Evolutionary conservation across 2,329 filamentous ascomycete species (phyloP).

Genomic region (Thelonectria olida): DNA sequence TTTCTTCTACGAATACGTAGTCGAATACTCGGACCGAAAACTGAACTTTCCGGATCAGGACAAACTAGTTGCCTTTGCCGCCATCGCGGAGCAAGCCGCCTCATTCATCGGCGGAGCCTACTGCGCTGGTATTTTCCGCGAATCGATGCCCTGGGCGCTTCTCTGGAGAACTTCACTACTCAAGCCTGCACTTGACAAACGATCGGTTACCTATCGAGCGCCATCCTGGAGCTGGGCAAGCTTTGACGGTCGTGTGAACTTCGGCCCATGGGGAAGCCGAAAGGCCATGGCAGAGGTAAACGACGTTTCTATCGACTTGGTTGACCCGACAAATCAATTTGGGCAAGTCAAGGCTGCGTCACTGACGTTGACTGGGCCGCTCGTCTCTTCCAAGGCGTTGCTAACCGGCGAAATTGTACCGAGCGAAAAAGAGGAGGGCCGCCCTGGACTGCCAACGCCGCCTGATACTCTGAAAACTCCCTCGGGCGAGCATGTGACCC

Average conservation of each 20-base stretch:
- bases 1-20: neutral
- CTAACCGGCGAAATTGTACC: too few species aligned
- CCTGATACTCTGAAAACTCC: neutral
- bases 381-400: neutral
- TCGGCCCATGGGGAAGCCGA: neutral
- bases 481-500: too few species aligned
- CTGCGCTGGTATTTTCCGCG: constrained; percentile 13
- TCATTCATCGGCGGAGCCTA: constrained; percentile 8
- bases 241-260: neutral
- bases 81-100: neutral
- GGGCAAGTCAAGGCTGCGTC: constrained; percentile 13
- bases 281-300: neutral
- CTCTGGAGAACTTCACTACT: neutral
- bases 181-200: neutral
- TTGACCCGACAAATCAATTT: constrained; percentile 5
- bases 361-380: neutral
- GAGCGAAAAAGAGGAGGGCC: neutral
- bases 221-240: constrained; percentile 20
- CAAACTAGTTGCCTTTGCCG: constrained; percentile 12
- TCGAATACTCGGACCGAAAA: neutral
- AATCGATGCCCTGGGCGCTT: constrained; percentile 9
- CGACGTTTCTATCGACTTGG: constrained; percentile 1
- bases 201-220: neutral
- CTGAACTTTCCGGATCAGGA: neutral
- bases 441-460: neutral